phyloP scores from a whole-genome alignment of 768 basidiomycete genomes.

The Suillus hirtellus region DNA sequence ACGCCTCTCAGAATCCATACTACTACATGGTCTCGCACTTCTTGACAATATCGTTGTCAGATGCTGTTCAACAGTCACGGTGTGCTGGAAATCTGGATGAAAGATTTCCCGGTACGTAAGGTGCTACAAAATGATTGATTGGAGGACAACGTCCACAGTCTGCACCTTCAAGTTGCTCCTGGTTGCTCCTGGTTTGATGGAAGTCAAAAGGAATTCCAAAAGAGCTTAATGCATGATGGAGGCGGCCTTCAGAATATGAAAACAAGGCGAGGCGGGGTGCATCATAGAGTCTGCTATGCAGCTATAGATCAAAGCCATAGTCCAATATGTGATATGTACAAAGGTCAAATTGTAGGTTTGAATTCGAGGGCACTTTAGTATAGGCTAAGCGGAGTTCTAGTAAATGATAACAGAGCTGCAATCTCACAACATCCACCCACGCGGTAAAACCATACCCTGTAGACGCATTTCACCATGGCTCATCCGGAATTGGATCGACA shows the following conservation, averaged over 20 bases:
- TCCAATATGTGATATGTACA: not conserved
- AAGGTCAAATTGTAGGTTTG: not conserved
- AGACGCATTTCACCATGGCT: not conserved
- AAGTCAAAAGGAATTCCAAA: not conserved
- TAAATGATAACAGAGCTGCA: not conserved
- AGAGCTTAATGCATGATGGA: not conserved
- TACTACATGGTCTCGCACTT: no score
- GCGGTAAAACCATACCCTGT: not conserved
- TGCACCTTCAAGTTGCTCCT: no score
- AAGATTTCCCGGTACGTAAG: no score
- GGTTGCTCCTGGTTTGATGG: not conserved
- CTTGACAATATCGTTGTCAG: no score
- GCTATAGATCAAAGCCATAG: not conserved
- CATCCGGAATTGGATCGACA: not conserved
- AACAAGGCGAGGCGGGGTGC: not conserved
- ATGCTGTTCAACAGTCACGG: no score
- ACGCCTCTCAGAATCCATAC: no score
- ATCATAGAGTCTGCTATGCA: not conserved
- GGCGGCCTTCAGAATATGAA: not conserved
- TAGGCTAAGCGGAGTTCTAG: not conserved
- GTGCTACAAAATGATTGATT: not conserved
- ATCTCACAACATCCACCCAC: not conserved
- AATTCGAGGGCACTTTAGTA: not conserved
- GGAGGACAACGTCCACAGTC: not conserved
- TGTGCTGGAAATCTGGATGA: not conserved